Percentiles rank a stretch among this genome's conserved stretches.
These are phyloP conservation scores for Fusarium globosum DNA, from an alignment of 2,329 filamentous ascomycete species.

Conservation along the genomic window DNA sequence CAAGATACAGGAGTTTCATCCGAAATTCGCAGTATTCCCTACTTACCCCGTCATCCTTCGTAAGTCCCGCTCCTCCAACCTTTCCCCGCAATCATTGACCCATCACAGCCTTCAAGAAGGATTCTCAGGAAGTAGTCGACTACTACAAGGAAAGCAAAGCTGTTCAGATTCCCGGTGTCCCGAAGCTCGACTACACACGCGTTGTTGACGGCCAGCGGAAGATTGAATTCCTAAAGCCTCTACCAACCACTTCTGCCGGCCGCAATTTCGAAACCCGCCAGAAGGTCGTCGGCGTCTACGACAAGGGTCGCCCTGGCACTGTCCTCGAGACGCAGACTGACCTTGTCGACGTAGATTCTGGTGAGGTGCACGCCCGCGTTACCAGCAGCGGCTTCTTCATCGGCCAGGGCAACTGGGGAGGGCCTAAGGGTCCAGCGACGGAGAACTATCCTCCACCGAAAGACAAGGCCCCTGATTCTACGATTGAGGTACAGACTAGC, in stretches of 20 bases:
- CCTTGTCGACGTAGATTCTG: conserved; percentile 53
- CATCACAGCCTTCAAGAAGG: conserved; percentile 54
- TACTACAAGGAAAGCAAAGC: conserved; percentile 52
- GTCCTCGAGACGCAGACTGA: conserved; percentile 54
- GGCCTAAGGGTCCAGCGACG: conserved; percentile 54
- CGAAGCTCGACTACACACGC: conserved; percentile 54
- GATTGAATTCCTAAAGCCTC: conserved; percentile 51
- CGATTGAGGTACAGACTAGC: conserved; percentile 52
- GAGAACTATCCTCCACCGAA: conserved; percentile 47
- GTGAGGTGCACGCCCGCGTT: conserved; percentile 53
- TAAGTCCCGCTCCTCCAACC: neutral
- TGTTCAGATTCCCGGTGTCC: conserved; percentile 52
- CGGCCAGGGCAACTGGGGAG: conserved; percentile 58
- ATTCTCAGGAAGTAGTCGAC: conserved; percentile 57
- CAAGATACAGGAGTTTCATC: conserved; percentile 56
- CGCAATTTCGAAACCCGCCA: conserved; percentile 54
- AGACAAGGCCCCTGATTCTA: conserved; percentile 50
- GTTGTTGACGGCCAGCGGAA: conserved; percentile 56
- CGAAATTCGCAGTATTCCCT: conserved; percentile 58
- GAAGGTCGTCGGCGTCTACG: conserved; percentile 57
- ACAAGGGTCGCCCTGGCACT: conserved; percentile 48
- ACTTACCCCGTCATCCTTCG: conserved; percentile 58
- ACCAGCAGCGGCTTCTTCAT: conserved; percentile 56
- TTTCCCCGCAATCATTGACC: neutral
- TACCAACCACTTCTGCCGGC: conserved; percentile 52